Base-by-base conservation (phyloP, 306 rosid species). In the Albizia julibrissin region DNA sequence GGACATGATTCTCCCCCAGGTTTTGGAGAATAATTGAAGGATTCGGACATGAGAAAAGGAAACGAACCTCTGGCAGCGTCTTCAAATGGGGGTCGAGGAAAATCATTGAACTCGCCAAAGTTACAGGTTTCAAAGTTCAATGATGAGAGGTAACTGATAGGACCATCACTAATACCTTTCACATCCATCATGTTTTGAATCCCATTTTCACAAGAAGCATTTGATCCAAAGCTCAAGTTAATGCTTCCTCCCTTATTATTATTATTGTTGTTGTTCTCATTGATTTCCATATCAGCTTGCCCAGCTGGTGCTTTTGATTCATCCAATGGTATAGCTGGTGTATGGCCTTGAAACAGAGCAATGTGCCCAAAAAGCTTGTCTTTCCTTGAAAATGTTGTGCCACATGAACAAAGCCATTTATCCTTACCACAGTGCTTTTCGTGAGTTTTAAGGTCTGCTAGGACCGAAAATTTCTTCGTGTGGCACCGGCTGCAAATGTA, bases 321-420 rank as follows among this genome's bases (percentile, higher is more conserved):
- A 6, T 96, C 99, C 12, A 83, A 72, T 26, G 98, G 93, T 77
- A 96, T 94, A 3, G 98, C 99, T 5, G 99, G 99, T 62, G 98
- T 96, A 86, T 96, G 99, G 47, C 99, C 98, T 86, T 96, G 98
- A 84, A 96, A 96, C 13, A 96, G 94, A n/a, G 99, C 91, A 84
- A 96, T 94, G 86, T 96, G 99, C 56, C 99, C 99, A 52, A 96
- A 96, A 72, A 96, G 99, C 91, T 96, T 96, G 92, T 96, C 99
- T 85, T 96, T 96, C 89, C 99, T 91, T 11, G 99, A 96, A 89
- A 96, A 96, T 81, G 99, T 96, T 31, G 99, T 96, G 81, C 99
- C 99, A 74, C 99, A 96, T 69, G 99, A 96, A 84, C 99, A 96
- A 31, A 96, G 91, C 99, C 99, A 96, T 82, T 93, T 96, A 85